A percentile compares a stretch with the other conserved stretches of the same genome.
phyloP scores from a whole-genome alignment of 495 filamentous ascomycete genomes.

The Penicillium tannophilum region DNA sequence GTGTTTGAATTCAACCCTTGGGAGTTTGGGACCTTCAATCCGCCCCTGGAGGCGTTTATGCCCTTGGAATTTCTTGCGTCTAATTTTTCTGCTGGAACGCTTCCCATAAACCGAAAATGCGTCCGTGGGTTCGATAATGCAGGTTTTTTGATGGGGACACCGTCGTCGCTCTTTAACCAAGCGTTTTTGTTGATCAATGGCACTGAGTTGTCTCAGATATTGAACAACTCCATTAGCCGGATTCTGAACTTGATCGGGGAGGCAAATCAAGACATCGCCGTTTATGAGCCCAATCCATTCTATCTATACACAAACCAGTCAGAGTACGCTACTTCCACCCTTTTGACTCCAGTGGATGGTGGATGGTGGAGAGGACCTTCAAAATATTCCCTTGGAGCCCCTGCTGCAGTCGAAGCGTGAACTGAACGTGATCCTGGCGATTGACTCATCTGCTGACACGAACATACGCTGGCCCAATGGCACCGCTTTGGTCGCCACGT shows the following conservation, averaged over 20 bases:
- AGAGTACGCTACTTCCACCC: conserved; percentile 52
- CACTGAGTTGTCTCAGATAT: conserved; percentile 51
- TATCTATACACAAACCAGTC: conserved; percentile 63
- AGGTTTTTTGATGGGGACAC: conserved; percentile 88
- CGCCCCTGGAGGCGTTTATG: conserved; percentile 75
- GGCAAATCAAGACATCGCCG: conserved; percentile 74
- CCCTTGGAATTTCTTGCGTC: conserved; percentile 77
- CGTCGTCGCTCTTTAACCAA: conserved; percentile 86
- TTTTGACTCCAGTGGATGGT: conserved; percentile 86
- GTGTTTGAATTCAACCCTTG: conserved; percentile 86
- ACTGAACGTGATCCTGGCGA: conserved; percentile 90
- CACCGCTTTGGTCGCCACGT: conserved; percentile 78
- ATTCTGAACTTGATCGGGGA: conserved; percentile 58
- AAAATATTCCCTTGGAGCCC: conserved; percentile 87
- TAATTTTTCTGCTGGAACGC: conserved; percentile 67
- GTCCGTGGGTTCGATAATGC: conserved; percentile 81
- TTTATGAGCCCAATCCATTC: conserved; percentile 86
- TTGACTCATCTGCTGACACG: conserved; percentile 86
- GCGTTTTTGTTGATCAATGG: conserved; percentile 65
- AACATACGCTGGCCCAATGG: conserved; percentile 81
- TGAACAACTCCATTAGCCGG: conserved; percentile 52
- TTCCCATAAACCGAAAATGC: conserved; percentile 62
- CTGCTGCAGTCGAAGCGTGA: conserved; percentile 75
- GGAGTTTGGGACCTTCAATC: conserved; percentile 85
- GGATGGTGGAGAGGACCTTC: conserved; percentile 85